These are phyloP conservation scores for Eustoma russellianum DNA, from an alignment of 257 asterid species.

Conservation along the genomic window DNA sequence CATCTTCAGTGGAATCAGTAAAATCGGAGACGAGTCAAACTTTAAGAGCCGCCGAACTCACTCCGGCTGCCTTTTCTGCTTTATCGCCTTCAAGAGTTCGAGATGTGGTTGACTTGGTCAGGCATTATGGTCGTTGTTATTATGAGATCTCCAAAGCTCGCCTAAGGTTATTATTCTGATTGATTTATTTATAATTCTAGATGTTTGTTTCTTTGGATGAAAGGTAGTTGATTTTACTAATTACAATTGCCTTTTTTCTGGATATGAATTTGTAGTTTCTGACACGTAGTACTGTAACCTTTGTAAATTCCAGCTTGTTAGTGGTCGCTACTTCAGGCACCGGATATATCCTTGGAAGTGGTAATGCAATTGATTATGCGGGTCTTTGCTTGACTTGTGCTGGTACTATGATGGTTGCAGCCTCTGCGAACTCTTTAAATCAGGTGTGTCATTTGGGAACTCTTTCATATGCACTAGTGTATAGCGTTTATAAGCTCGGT, in stretches of 20 bases:
- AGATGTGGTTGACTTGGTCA: constrained; percentile 38
- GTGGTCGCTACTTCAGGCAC: constrained; percentile 99
- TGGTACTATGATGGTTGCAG: constrained; percentile 99
- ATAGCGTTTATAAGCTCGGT: too few species aligned
- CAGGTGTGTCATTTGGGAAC: constrained; percentile 40
- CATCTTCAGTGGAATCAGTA: constrained; percentile 24
- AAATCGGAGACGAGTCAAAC: constrained; percentile 9
- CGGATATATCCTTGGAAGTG: constrained; percentile 89
- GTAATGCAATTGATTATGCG: constrained; percentile 59
- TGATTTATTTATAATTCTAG: not conserved
- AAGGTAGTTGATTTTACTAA: too few species aligned
- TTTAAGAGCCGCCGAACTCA: constrained; percentile 18
- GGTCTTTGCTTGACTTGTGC: constrained; percentile 97
- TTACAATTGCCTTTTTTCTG: too few species aligned
- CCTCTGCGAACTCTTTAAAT: constrained; percentile 84
- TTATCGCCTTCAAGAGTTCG: constrained; percentile 34
- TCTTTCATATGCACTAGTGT: not conserved
- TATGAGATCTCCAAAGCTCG: constrained; percentile 94
- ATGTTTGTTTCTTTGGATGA: too few species aligned
- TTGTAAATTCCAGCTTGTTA: constrained; percentile 48
- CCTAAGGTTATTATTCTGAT: constrained; percentile 38
- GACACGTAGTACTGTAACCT: not conserved
- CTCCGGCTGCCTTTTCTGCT: constrained; percentile 33
- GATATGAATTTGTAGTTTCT: too few species aligned
- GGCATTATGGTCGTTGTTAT: constrained; percentile 72